Evolutionary conservation across 441 rosid species (phyloP).

Genomic region (Corymbia citriodora): DNA sequence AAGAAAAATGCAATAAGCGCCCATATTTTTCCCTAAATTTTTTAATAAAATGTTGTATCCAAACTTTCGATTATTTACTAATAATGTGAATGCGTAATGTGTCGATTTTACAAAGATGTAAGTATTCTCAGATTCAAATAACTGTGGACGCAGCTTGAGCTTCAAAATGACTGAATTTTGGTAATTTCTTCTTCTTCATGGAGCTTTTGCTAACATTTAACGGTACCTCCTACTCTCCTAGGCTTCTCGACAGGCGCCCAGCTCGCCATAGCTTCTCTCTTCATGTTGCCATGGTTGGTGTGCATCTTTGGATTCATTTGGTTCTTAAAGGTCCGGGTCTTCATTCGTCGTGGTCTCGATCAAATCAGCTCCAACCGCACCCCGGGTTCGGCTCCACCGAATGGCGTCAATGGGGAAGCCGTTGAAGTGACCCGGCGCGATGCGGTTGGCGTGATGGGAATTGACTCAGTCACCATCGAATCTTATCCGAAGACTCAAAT

Average conservation of each 20-base stretch:
- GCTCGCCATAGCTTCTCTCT: not conserved
- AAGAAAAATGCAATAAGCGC: not conserved
- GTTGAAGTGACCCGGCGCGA: too few species aligned
- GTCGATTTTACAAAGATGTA: not conserved
- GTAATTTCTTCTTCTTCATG: not conserved
- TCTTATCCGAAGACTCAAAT: not conserved
- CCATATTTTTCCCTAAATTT: not conserved
- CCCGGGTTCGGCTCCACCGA: not conserved
- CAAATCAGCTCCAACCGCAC: not conserved
- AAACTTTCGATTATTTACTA: not conserved
- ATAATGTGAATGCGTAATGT: not conserved
- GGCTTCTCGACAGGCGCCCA: not conserved
- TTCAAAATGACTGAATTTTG: not conserved
- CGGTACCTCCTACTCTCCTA: not conserved
- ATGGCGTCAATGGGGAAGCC: not conserved
- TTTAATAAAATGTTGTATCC: not conserved
- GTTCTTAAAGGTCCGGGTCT: not conserved
- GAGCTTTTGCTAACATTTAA: not conserved
- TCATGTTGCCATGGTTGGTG: not conserved
- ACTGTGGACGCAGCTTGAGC: not conserved
- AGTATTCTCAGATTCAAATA: not conserved
- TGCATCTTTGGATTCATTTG: not conserved
- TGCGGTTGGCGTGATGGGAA: not conserved
- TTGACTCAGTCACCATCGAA: not conserved
- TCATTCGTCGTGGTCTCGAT: not conserved